phyloP scores from a whole-genome alignment of 129 eudicot genomes.

The Smallanthus sonchifolius region DNA sequence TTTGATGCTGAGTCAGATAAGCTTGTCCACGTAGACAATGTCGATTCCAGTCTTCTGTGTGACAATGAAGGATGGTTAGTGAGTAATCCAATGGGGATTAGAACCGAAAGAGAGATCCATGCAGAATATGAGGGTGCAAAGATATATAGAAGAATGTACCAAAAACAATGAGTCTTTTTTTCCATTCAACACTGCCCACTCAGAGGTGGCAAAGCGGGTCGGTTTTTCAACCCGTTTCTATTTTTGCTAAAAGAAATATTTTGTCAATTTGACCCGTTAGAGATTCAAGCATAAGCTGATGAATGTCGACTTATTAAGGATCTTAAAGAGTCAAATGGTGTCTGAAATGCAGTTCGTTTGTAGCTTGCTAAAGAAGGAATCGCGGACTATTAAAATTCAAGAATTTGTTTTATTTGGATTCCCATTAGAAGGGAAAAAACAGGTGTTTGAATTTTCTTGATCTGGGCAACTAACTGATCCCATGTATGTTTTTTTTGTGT shows the following conservation, averaged over 20 bases:
- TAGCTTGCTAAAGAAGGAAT: neutral
- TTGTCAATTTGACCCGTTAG: neutral
- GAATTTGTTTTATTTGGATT: neutral
- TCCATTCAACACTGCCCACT: neutral
- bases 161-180: slow-evolving; percentile 34
- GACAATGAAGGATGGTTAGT: slow-evolving; percentile 81
- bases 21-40: slow-evolving; percentile 39
- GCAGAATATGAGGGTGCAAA: slow-evolving; percentile 88
- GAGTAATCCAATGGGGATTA: slow-evolving; percentile 85
- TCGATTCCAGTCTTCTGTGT: slow-evolving; percentile 29
- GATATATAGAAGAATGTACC: slow-evolving; percentile 80
- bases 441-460: neutral
- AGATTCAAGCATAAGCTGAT: neutral
- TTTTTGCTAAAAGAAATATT: neutral
- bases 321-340: slow-evolving; percentile 5
- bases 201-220: neutral
- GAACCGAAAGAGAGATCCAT: slow-evolving; percentile 92
- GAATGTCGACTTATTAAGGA: neutral
- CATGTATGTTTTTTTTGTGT: neutral
- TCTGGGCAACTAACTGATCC: neutral
- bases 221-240: neutral
- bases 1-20: slow-evolving; percentile 58
- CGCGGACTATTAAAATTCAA: neutral
- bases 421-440: neutral
- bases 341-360: neutral